Base-by-base conservation (phyloP, 495 filamentous ascomycete species). In the Penicillium flavigenum region DNA sequence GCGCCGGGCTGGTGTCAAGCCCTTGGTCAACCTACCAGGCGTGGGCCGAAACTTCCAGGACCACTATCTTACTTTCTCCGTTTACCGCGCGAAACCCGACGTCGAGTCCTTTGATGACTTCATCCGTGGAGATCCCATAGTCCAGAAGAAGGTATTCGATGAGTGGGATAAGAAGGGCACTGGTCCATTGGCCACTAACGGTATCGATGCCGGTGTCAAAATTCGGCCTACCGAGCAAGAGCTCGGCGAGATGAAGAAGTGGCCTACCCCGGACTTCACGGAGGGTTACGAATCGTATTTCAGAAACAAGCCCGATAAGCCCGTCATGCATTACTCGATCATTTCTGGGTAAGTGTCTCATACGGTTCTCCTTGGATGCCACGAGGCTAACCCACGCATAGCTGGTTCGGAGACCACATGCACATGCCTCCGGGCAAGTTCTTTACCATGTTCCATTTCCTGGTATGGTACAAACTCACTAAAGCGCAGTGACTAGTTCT, bases 361-460 rank as follows among this genome's bases (percentile, higher is more conserved):
- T 69, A 63, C 32, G 59, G 2, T n/a, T 14, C 4, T 7, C 10
- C 9, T 22, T 4, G 1, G 11, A 9, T 51, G 5, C 6, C 58
- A 29, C 6, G n/a, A 42, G 12, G 19, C 58, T 65, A 47, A 66
- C 43, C 34, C 2, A 24, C 16, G 0, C 9, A 26, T 45, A 72
- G 70, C 47, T 75, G 65, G 66, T 75, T 75, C 50, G 72, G 72
- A n/a, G 86, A 90, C 70, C 87, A 88, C 64, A 86, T 88, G 82
- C 76, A 87, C 24, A 82, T 88, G 77, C 88, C 87, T 0, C 81
- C 85, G 4, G 88, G 88, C 44, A 90, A 91, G 57, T 92, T 91
- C 79, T 91, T 91, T 76, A 88, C 83, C 57, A 92, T 92, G 88
- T 92, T 92, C 79, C 87, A 91, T 64, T 91, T 92, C 81, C 71